Evolutionary conservation across 163 green algal genomes (phyloP), one percentile per base, ranked within the genome.

Genomic region (Trebouxiophyceae sp.): DNA sequence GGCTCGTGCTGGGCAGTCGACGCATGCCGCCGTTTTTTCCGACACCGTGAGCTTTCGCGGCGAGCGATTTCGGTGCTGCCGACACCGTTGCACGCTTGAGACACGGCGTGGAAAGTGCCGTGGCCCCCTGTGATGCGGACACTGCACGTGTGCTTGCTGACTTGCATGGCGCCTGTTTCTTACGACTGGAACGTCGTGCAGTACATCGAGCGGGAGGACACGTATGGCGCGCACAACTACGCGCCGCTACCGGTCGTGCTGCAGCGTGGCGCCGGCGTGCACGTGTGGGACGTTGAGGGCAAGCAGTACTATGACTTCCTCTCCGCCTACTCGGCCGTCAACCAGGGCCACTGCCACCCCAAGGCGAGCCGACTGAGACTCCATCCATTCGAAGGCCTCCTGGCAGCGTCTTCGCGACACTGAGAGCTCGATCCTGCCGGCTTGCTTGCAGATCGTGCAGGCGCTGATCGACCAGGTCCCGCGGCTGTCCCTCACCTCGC

Each of bases 301-400:
- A 93, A 91, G 71, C 65, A 63, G 16, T 97, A 97, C 78, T 95
- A 83, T 69, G 91, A 97, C 66, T 97, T 96, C 65, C 76, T 97
- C 1, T 85, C 76, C 0, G 87, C 84, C 1, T 97, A 97, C 71
- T 93, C 84, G 4, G 91, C 91, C 0, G 82, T 96, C 46, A 97
- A 97, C 70, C 91, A 97, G 77, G 91, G 91, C 1, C 91, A 97
- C 71, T 95, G 83, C 69, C 91, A 97, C 67, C 91, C 91, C 20
- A 95, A 93, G 83, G 85, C 91, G 28, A 44, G 12, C 6, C 28
- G 44, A 19, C 44, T 19, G 12, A 54, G 44, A 54, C 12, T 19
- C 12, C 44, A 54, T n/a, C 44, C 44, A 54, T n/a, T 19, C 19
- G 44, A 54, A 54, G 44, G n/a, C n/a, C n/a, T n/a, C n/a, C n/a